Percentiles rank a stretch among this genome's conserved stretches.
Evolutionary conservation across 192 early-diverging fungal genomes (phyloP).

Genomic region (Mycoemilia scoparia): DNA sequence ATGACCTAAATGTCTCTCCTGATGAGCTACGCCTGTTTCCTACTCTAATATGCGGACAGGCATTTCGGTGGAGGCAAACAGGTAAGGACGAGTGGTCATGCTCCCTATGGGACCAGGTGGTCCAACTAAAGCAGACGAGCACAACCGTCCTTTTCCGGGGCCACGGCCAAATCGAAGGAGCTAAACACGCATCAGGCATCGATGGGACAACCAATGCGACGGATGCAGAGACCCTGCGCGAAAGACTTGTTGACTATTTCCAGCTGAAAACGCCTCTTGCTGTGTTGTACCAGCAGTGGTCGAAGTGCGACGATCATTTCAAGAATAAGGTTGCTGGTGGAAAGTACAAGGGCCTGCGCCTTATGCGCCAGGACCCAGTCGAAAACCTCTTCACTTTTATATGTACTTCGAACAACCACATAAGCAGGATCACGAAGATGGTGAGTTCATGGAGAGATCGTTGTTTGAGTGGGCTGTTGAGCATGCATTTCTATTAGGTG

Average conservation of each 20-base stretch:
- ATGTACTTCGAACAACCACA: slow-evolving; percentile 90
- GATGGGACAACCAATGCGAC: slow-evolving; percentile 7
- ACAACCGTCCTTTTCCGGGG: slow-evolving; percentile 14
- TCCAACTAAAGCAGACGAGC: slow-evolving; percentile 43
- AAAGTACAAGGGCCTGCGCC: slow-evolving; percentile 45
- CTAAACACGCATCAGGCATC: neutral
- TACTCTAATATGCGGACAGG: slow-evolving; percentile 76
- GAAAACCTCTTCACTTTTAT: slow-evolving; percentile 86
- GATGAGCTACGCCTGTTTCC: slow-evolving; percentile 55
- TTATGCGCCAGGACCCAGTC: slow-evolving; percentile 63
- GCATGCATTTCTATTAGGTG: slow-evolving; percentile 20
- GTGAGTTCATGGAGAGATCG: slow-evolving; percentile 12
- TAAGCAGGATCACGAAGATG: slow-evolving; percentile 73
- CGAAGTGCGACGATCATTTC: slow-evolving; percentile 47
- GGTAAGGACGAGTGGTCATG: slow-evolving; percentile 40
- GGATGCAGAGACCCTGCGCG: slow-evolving; percentile 4
- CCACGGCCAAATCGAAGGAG: slow-evolving; percentile 1
- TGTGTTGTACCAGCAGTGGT: slow-evolving; percentile 37
- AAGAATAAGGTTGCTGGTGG: slow-evolving; percentile 21
- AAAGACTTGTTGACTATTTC: slow-evolving; percentile 55
- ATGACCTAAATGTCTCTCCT: slow-evolving; percentile 29
- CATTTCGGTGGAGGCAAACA: slow-evolving; percentile 72
- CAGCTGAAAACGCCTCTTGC: slow-evolving; percentile 51
- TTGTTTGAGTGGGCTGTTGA: slow-evolving; percentile 5
- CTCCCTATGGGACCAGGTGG: slow-evolving; percentile 31